phyloP scores from a whole-genome alignment of 305 asterid species.

The Euphrasia arctica region DNA sequence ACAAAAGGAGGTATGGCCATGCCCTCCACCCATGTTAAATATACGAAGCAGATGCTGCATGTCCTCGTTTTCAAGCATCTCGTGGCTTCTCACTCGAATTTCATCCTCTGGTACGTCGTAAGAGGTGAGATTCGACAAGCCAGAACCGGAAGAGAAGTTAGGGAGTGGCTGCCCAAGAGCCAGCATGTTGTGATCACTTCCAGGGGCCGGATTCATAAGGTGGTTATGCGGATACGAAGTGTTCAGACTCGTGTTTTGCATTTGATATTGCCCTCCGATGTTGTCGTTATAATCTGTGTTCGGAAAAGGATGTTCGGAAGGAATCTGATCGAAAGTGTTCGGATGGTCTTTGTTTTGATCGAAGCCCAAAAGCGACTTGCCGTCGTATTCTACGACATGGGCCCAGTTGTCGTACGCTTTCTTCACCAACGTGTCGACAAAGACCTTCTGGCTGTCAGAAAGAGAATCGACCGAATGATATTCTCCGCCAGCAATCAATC shows the following conservation, averaged over 20 bases:
- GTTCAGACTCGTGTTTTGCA: constrained; percentile 55
- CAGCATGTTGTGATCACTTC: constrained; percentile 43
- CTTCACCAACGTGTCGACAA: constrained; percentile 76
- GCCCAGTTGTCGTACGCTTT: constrained; percentile 86
- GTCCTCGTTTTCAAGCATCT: constrained; percentile 78
- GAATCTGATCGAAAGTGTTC: constrained; percentile 52
- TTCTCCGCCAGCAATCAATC: constrained; percentile 72
- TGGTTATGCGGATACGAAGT: constrained; percentile 49
- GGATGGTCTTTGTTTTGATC: constrained; percentile 52
- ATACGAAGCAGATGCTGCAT: constrained; percentile 78
- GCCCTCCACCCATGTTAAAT: constrained; percentile 69
- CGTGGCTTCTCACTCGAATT: constrained; percentile 77
- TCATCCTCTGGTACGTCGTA: constrained; percentile 62
- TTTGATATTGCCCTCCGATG: constrained; percentile 40
- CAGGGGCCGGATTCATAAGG: constrained; percentile 41
- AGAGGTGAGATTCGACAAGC: constrained; percentile 48
- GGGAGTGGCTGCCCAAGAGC: constrained; percentile 68
- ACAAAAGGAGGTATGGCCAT: constrained; percentile 45
- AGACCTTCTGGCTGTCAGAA: constrained; percentile 79
- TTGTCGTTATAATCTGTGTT: constrained; percentile 63
- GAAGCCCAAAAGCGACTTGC: constrained; percentile 61
- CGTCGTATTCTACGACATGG: constrained; percentile 87
- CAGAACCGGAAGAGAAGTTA: constrained; percentile 40
- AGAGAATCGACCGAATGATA: constrained; percentile 76
- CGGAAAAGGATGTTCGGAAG: constrained; percentile 52